Evolutionary conservation across 345 rosid species (phyloP).

Genomic region (Ricinus communis): DNA sequence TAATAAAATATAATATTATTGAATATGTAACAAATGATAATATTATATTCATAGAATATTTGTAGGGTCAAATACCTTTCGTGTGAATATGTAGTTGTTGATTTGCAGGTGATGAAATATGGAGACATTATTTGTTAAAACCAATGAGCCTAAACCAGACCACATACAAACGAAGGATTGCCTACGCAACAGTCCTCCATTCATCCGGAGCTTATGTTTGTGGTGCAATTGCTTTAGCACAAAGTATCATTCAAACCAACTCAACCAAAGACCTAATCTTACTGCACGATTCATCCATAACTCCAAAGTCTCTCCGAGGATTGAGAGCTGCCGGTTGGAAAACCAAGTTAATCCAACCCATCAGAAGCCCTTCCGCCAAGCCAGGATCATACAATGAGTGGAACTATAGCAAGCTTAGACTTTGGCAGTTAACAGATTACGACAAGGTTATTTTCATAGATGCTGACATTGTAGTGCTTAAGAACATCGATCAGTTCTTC

Average conservation of each 20-base stretch:
- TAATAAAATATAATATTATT: no score
- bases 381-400: slow-evolving; percentile 73
- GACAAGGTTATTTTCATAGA: slow-evolving; percentile 75
- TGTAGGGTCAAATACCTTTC: no score
- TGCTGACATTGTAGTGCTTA: slow-evolving; percentile 55
- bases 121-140: slow-evolving; percentile 21
- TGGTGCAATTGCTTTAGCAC: slow-evolving; percentile 87
- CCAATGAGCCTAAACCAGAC: background rate
- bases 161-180: slow-evolving; percentile 29
- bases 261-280: slow-evolving; percentile 59
- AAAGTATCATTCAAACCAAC: slow-evolving; percentile 59
- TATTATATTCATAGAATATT: no score
- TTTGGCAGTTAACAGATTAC: slow-evolving; percentile 64
- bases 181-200: slow-evolving; percentile 82
- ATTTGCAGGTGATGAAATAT: slow-evolving; percentile 29
- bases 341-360: slow-evolving; percentile 45
- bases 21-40: no score
- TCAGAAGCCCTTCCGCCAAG: slow-evolving; percentile 57
- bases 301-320: slow-evolving; percentile 41
- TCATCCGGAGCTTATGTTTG: slow-evolving; percentile 86
- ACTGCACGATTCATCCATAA: slow-evolving; percentile 57
- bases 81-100: no score
- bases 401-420: slow-evolving; percentile 84
- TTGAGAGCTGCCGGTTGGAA: slow-evolving; percentile 68
- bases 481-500: slow-evolving; percentile 58